Evolutionary conservation across 2,329 filamentous ascomycete genomes (phyloP).

Genomic region (Aspergillus sergii): DNA sequence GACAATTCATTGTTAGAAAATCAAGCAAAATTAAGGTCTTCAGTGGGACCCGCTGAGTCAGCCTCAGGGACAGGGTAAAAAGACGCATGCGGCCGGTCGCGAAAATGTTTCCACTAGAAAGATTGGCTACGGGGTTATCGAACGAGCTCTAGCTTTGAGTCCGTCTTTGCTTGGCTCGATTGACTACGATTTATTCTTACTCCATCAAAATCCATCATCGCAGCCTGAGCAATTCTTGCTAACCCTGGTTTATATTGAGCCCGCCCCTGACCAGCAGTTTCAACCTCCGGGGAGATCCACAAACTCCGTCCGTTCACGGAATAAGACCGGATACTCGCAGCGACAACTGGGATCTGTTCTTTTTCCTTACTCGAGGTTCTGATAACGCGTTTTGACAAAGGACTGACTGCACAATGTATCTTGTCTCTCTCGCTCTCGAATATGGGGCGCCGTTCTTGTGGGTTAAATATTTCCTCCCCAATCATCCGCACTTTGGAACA

Average conservation of each 20-base stretch:
- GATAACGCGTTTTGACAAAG: neutral
- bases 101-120: neutral
- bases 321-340: neutral
- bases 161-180: neutral
- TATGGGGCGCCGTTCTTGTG: constrained; percentile 55
- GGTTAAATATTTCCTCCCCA: constrained; percentile 16
- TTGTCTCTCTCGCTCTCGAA: constrained; percentile 44
- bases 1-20: neutral
- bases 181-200: neutral
- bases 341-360: neutral
- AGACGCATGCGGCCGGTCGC: constrained; percentile 10
- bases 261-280: neutral
- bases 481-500: neutral
- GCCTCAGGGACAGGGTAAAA: constrained; percentile 13
- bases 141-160: neutral
- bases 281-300: neutral
- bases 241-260: neutral
- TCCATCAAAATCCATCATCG: neutral
- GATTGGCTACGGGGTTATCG: neutral
- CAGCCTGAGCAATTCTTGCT: neutral
- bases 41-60: constrained; percentile 16
- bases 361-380: neutral
- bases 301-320: constrained; percentile 7
- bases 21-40: neutral
- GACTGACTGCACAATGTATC: constrained; percentile 36